Percentiles rank a stretch among this genome's conserved stretches.
Evolutionary conservation across 148 eudicot species (phyloP).

Genomic region (Dysphania ambrosioides): DNA sequence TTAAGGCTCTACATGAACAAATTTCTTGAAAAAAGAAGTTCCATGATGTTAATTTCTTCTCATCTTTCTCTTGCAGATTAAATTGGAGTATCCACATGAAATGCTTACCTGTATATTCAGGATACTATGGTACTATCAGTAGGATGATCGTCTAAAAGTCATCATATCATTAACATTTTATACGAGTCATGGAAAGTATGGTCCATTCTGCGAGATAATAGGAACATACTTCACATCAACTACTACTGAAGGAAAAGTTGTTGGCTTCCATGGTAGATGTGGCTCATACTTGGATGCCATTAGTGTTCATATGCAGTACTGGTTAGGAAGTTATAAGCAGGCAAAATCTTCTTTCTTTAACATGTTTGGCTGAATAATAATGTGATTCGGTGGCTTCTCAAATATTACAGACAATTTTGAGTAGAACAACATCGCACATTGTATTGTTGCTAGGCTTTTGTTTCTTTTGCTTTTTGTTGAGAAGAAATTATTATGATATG

Average conservation of each 20-base stretch:
- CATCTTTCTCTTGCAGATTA: conserved; percentile 39
- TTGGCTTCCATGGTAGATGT: conserved; percentile 78
- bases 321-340: conserved; percentile 52
- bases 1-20: background rate
- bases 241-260: conserved; percentile 67
- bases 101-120: conserved; percentile 60
- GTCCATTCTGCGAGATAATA: conserved; percentile 67
- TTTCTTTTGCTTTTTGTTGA: background rate
- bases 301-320: conserved; percentile 82
- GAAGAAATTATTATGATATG: no score
- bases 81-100: conserved; percentile 66
- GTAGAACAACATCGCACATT: background rate
- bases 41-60: background rate
- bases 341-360: conserved; percentile 40
- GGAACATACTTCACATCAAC: conserved; percentile 63
- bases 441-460: background rate
- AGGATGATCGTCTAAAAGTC: conserved; percentile 39
- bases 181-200: conserved; percentile 58
- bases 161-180: conserved; percentile 56
- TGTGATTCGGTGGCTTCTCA: background rate
- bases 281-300: conserved; percentile 67
- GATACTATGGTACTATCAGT: conserved; percentile 47
- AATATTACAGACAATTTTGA: background rate
- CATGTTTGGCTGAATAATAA: conserved; percentile 31
- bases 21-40: no score